phyloP scores from a whole-genome alignment of 495 filamentous ascomycete genomes.

The Xylaria intraflava region DNA sequence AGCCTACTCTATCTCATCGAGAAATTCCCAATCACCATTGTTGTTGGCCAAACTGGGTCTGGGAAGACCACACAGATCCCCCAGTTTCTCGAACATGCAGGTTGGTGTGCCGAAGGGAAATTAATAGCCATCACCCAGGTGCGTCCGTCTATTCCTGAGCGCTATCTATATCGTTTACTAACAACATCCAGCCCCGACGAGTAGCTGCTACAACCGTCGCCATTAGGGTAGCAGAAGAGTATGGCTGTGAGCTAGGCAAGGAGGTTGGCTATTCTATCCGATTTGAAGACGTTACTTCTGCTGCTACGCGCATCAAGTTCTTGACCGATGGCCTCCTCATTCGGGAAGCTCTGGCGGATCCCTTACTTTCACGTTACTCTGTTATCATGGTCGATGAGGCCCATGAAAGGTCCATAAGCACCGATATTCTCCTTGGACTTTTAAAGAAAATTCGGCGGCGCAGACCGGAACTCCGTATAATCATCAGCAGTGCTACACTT shows the following conservation, averaged over 20 bases:
- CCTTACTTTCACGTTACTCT: constrained; percentile 84
- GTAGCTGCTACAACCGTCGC: constrained; percentile 93
- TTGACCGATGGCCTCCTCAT: constrained; percentile 92
- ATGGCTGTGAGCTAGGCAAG: constrained; percentile 83
- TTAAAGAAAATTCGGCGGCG: constrained; percentile 86
- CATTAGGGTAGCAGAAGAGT: constrained; percentile 83
- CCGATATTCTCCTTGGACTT: constrained; percentile 88
- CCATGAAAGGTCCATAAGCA: constrained; percentile 91
- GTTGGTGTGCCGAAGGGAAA: constrained; percentile 80
- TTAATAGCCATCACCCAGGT: constrained; percentile 88
- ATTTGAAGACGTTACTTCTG: constrained; percentile 93
- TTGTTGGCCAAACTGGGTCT: constrained; percentile 85
- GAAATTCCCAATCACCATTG: constrained; percentile 71
- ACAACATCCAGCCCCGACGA: constrained; percentile 62
- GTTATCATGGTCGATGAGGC: constrained; percentile 99
- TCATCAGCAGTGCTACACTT: constrained; percentile 90
- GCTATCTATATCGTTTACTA: constrained; percentile 2
- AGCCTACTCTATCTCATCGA: constrained; percentile 71
- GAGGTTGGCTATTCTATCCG: constrained; percentile 95
- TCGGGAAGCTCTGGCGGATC: constrained; percentile 89
- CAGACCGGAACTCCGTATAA: constrained; percentile 75
- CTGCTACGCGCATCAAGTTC: constrained; percentile 87
- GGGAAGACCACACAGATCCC: constrained; percentile 89
- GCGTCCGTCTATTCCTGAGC: constrained; percentile 23
- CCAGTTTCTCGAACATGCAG: constrained; percentile 78